Percentiles rank a stretch among this genome's conserved stretches.
These are phyloP conservation scores for Dorcoceras hygrometricum DNA, from an alignment of 257 asterid genomes.

Conservation along the genomic window DNA sequence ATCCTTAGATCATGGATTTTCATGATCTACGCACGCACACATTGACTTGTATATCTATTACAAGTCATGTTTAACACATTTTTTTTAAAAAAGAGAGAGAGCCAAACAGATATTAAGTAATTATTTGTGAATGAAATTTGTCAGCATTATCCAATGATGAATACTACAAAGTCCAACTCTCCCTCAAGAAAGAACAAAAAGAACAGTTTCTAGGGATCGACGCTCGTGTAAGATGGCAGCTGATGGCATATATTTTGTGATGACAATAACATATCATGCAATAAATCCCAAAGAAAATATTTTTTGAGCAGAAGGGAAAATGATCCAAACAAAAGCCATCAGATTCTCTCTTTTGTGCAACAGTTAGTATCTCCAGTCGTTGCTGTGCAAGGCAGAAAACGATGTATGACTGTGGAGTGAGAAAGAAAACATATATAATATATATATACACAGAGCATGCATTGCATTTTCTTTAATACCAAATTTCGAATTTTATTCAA, in stretches of 20 bases:
- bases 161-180: constrained; percentile 7
- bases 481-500: too few relatives aligned
- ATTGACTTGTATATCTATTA: too few relatives aligned
- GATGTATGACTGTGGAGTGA: constrained; percentile 47
- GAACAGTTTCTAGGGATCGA: constrained; percentile 28
- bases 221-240: constrained; percentile 24
- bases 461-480: not conserved
- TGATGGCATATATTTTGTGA: constrained; percentile 27
- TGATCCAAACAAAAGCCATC: constrained; percentile 76
- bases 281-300: constrained; percentile 33
- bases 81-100: too few relatives aligned
- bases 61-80: too few relatives aligned
- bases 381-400: constrained; percentile 67
- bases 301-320: constrained; percentile 24
- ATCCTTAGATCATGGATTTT: too few relatives aligned
- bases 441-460: not conserved
- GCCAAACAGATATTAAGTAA: too few relatives aligned
- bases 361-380: constrained; percentile 64
- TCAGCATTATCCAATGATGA: not conserved
- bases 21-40: too few relatives aligned
- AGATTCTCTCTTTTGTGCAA: constrained; percentile 64
- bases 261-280: constrained; percentile 53
- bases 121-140: not conserved
- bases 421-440: constrained; percentile 12
- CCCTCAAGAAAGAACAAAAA: constrained; percentile 29